phyloP scores from a whole-genome alignment of 805 yeast species.

The Candida easanensis region DNA sequence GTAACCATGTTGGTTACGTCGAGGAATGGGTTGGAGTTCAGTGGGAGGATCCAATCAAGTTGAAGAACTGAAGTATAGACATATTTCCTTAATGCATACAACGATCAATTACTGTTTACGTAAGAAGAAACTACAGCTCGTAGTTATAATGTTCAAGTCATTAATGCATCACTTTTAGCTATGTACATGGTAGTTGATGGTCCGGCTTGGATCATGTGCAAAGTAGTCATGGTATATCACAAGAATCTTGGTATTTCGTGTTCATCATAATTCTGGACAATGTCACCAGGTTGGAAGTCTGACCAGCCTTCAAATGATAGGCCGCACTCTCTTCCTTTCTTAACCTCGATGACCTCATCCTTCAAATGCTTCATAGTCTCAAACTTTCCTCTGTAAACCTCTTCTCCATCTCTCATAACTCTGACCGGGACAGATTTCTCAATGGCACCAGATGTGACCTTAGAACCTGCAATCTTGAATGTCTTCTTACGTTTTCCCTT shows the following conservation, averaged over 20 bases:
- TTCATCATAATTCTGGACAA: constrained; percentile 70
- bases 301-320: constrained; percentile 67
- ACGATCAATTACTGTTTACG: too few relatives aligned
- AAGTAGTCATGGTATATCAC: constrained; percentile 11
- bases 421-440: constrained; percentile 56
- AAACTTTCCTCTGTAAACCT: constrained; percentile 56
- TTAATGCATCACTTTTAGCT: background rate
- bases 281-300: constrained; percentile 71
- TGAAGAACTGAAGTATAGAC: background rate
- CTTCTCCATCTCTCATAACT: constrained; percentile 50
- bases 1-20: constrained; percentile 69
- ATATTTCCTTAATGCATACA: too few relatives aligned
- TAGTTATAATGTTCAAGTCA: too few relatives aligned
- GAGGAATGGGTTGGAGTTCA: constrained; percentile 84
- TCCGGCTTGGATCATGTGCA: too few relatives aligned
- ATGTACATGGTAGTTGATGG: constrained; percentile 9
- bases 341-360: constrained; percentile 72
- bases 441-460: constrained; percentile 66
- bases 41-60: constrained; percentile 59
- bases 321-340: constrained; percentile 91
- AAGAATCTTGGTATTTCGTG: constrained; percentile 51
- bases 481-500: constrained; percentile 52
- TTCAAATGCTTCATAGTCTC: constrained; percentile 77
- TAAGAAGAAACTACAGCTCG: too few relatives aligned
- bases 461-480: constrained; percentile 81